Evolutionary conservation across 73 alveolate species (phyloP).

Genomic region (Effrenium voratum): DNA sequence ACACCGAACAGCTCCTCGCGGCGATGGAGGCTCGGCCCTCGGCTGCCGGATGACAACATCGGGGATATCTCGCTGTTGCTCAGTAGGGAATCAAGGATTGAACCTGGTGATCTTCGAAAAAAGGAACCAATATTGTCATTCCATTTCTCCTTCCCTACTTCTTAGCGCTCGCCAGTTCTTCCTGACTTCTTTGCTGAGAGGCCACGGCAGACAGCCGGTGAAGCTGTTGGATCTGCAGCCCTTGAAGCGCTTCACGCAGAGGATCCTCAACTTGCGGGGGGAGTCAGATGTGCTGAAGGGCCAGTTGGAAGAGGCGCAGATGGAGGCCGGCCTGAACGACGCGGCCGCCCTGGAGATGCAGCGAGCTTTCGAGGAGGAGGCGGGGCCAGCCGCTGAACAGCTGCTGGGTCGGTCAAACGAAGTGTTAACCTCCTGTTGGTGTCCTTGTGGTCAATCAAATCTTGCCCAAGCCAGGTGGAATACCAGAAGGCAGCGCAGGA

Average conservation of each 20-base stretch:
- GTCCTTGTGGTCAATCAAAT: too few relatives aligned
- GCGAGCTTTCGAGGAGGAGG: constrained; percentile 5
- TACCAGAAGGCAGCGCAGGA: constrained; percentile 13
- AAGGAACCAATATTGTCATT: too few relatives aligned
- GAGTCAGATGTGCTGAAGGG: neutral
- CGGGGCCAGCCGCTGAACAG: too few relatives aligned
- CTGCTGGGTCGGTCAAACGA: too few relatives aligned
- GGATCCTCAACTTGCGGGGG: neutral
- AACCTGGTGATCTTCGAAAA: too few relatives aligned
- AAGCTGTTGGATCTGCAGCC: neutral
- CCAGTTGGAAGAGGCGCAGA: constrained; percentile 7
- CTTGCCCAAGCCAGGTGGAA: too few relatives aligned
- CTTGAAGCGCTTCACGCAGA: constrained; percentile 3
- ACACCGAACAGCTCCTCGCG: neutral
- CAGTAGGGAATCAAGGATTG: too few relatives aligned
- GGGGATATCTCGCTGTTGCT: too few relatives aligned
- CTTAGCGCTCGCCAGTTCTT: too few relatives aligned
- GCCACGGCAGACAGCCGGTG: neutral
- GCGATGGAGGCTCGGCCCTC: constrained; percentile 51
- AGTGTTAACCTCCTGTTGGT: too few relatives aligned
- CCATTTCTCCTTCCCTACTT: too few relatives aligned
- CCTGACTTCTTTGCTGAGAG: too few relatives aligned
- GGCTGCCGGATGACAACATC: neutral
- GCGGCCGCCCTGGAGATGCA: constrained; percentile 33
- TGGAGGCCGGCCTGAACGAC: constrained; percentile 11